Percentiles rank a stretch among this genome's conserved stretches.
Conservation (phyloP, 352 stramenopile genomes). For the Pythium graminicola region DNA sequence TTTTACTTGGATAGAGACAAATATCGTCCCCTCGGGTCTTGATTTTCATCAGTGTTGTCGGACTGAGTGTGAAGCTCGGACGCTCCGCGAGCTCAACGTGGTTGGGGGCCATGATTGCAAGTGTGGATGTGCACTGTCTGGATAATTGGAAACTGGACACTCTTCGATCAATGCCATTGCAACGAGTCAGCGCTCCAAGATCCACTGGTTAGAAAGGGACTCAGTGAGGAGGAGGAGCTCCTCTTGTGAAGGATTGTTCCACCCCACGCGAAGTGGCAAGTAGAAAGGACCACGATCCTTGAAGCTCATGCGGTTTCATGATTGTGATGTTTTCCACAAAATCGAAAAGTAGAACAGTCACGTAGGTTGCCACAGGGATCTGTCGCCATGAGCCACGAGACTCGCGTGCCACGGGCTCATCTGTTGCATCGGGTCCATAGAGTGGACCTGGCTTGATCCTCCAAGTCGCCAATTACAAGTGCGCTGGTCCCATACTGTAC, state of each 20-base stretch:
- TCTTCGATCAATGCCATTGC: not conserved
- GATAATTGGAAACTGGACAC: too few species aligned
- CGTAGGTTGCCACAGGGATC: not conserved
- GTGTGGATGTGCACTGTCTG: too few species aligned
- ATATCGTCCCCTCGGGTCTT: slow-evolving; percentile 22
- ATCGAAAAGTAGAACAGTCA: slow-evolving; percentile 10
- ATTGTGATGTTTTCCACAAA: slow-evolving; percentile 3
- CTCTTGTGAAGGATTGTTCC: slow-evolving; percentile 14
- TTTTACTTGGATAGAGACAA: slow-evolving; percentile 79
- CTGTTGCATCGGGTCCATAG: not conserved
- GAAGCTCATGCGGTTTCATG: slow-evolving; percentile 6
- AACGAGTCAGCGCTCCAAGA: not conserved
- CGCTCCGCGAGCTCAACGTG: not conserved
- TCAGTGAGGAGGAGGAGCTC: not conserved
- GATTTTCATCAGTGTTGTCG: slow-evolving; percentile 3
- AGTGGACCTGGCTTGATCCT: slow-evolving; percentile 5
- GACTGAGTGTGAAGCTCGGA: not conserved
- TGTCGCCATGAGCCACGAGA: slow-evolving; percentile 2
- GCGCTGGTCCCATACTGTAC: slow-evolving; percentile 8
- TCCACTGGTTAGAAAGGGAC: not conserved
- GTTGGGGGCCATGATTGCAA: too few species aligned
- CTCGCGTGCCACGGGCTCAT: slow-evolving; percentile 4
- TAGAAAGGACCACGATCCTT: not conserved
- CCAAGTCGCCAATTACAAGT: too few species aligned
- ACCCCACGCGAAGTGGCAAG: slow-evolving; percentile 19